Base-by-base conservation (phyloP, 192 early-diverging fungal genomes). In the Coemansia sp. region DNA sequence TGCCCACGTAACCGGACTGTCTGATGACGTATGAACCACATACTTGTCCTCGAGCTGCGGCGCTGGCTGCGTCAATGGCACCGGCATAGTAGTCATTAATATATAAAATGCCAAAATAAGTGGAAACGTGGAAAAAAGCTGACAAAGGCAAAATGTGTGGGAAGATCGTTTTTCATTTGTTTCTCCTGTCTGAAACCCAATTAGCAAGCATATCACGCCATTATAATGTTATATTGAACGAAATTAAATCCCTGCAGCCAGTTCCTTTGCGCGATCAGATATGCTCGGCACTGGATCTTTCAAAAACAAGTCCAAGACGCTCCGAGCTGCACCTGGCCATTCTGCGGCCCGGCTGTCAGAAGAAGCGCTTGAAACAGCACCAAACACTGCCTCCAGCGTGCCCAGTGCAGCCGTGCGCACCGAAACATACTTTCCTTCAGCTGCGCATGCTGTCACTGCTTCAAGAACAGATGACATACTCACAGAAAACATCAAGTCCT, bases 371-470 rank as follows among this genome's bases (percentile, higher is more conserved):
- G 59, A 37, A 40, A 60, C 42, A 15, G 47, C 56, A 9, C 26
- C 44, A 36, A 68, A 24, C 10, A 78, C 25, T 1, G 58, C 73
- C 23, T 66, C 83, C 11, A 87, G 48, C 1, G 79, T 64, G 3
- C 79, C 74, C 23, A 88, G 64, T 28, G 85, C 83, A 11, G 86
- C 84, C 14, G 80, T 79, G 3, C 89, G 83, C 34, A 88, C 81
- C 46, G 84, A 79, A 37, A 85, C 74, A 38, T 89, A 90, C 61
- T 87, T 88, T 54, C 81, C 75, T 50, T 90, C 86, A n/a, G 63
- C 64, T 26, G 88, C 73, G 17, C 84, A 80, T 21, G 63, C 64
- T 51, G 66, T 18, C 7, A 81, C 73, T n/a, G 82, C 82, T 25
- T 68, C 60, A 23, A 88, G 51, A 1, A 86, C 63, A 23, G 24